Conservation (phyloP, 371 early-diverging fungal genomes). For the Mucor piriformis region DNA sequence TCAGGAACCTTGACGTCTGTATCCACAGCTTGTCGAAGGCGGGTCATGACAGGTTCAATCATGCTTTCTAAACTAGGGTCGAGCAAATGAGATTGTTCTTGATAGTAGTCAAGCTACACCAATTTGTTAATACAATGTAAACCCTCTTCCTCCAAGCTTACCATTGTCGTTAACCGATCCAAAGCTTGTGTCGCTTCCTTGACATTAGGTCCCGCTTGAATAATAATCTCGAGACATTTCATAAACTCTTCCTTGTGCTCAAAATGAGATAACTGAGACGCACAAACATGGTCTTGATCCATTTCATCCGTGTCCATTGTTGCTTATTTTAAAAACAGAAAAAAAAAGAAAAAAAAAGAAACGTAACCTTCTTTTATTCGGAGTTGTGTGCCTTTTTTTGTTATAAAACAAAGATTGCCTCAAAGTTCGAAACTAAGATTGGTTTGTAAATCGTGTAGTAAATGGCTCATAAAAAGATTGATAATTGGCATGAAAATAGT, state of each 20-base stretch:
- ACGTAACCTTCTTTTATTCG: not conserved
- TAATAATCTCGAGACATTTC: constrained; percentile 8
- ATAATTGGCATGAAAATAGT: not conserved
- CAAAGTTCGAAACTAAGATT: too few species aligned
- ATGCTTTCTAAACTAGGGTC: constrained; percentile 83
- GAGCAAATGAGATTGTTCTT: constrained; percentile 87
- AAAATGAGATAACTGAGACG: constrained; percentile 41
- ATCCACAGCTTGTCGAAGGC: constrained; percentile 55
- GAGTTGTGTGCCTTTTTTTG: not conserved
- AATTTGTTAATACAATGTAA: not conserved
- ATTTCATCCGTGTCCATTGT: constrained; percentile 17
- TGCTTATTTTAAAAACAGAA: not conserved
- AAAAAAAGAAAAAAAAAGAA: not conserved
- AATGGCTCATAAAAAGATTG: too few species aligned
- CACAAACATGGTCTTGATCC: constrained; percentile 18
- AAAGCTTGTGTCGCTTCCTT: constrained; percentile 21
- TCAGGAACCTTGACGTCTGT: not conserved
- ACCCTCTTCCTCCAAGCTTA: constrained; percentile 19
- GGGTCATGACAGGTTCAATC: constrained; percentile 64
- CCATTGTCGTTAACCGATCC: constrained; percentile 26
- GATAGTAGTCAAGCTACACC: constrained; percentile 71
- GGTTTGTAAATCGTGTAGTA: too few species aligned
- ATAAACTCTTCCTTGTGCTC: constrained; percentile 37
- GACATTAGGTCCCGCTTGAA: not conserved
- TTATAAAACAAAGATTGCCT: too few species aligned